These are phyloP conservation scores for Nicotiana paniculata DNA, from an alignment of 257 asterid genomes.

Conservation along the genomic window DNA sequence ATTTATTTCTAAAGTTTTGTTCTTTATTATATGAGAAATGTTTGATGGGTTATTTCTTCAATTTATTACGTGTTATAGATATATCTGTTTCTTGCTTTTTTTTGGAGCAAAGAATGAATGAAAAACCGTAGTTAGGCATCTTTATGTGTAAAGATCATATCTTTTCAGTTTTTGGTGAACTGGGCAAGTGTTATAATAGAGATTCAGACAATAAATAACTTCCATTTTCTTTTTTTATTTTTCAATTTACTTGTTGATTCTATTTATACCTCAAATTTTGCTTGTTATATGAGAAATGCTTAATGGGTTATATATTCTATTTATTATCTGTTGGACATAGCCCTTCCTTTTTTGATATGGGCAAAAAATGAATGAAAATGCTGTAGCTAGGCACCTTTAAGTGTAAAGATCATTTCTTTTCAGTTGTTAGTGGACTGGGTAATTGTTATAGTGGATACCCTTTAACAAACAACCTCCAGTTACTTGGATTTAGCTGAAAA, in stretches of 20 bases:
- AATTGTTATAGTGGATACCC: background rate
- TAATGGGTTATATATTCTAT: background rate
- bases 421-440: background rate
- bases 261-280: background rate
- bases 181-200: too few relatives aligned
- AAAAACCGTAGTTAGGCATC: too few relatives aligned
- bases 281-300: background rate
- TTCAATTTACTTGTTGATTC: background rate
- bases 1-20: too few relatives aligned
- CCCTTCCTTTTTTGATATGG: background rate
- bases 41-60: too few relatives aligned
- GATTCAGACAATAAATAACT: too few relatives aligned
- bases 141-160: too few relatives aligned
- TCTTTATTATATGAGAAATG: too few relatives aligned
- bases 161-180: too few relatives aligned
- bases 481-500: background rate
- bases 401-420: background rate
- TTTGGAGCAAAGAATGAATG: too few relatives aligned
- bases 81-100: too few relatives aligned
- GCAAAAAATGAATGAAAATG: background rate
- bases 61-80: too few relatives aligned
- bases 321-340: background rate
- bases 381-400: background rate
- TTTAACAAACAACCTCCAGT: background rate
- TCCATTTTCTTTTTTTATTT: background rate